phyloP scores from a whole-genome alignment of 352 stramenopile species.

The Detonula confervacea region DNA sequence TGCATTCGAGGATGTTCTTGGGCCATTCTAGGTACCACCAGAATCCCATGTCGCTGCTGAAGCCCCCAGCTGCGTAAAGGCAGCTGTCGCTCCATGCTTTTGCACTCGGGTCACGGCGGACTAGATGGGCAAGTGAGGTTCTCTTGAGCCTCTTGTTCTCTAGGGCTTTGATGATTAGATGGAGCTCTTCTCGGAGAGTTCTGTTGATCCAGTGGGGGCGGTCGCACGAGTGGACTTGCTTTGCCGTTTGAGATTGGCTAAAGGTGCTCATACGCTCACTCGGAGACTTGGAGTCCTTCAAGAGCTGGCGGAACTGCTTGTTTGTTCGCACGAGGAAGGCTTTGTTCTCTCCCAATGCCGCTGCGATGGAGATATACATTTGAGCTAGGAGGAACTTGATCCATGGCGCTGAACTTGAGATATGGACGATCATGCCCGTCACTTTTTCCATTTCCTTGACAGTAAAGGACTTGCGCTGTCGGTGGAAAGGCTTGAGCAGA shows the following conservation, averaged over 20 bases:
- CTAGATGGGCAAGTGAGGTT: constrained; percentile 12
- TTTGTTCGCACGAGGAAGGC: constrained; percentile 4
- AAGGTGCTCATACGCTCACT: not conserved
- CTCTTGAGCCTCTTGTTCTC: not conserved
- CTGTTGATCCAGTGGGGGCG: constrained; percentile 22
- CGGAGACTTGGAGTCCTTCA: not conserved
- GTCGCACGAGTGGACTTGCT: not conserved
- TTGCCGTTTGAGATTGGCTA: not conserved
- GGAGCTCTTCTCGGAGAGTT: constrained; percentile 14
- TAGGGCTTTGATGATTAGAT: not conserved
- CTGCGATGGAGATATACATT: not conserved
- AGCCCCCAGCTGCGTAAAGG: constrained; percentile 16
- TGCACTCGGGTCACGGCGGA: not conserved
- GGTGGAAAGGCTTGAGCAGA: too few relatives aligned
- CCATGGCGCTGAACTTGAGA: too few relatives aligned
- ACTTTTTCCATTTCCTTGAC: too few relatives aligned
- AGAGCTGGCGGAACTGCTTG: constrained; percentile 10
- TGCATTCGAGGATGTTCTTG: not conserved
- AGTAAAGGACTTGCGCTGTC: too few relatives aligned
- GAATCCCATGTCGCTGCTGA: constrained; percentile 1
- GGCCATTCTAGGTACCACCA: constrained; percentile 31
- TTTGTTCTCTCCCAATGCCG: not conserved
- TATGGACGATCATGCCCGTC: too few relatives aligned
- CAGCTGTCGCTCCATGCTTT: constrained; percentile 1
- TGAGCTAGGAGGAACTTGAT: too few relatives aligned